These are phyloP conservation scores for Anthracocystis setariae DNA, from an alignment of 1,284 basidiomycete genomes.

Conservation along the genomic window DNA sequence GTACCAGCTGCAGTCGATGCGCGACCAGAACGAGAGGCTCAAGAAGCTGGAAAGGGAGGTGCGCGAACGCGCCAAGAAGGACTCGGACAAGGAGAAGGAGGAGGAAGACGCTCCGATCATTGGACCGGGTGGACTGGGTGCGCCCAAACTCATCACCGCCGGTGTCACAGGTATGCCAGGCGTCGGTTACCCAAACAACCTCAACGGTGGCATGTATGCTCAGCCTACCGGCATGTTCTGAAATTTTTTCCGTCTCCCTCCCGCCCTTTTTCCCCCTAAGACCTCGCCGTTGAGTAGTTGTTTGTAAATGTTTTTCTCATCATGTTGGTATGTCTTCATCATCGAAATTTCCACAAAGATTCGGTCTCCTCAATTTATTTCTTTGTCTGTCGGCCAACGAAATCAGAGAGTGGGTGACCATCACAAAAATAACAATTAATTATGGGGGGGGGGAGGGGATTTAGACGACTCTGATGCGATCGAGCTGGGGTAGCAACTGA, in stretches of 20 bases:
- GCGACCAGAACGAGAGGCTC: constrained; percentile 53
- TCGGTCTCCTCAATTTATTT: no score
- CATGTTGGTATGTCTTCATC: not conserved
- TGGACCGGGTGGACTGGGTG: constrained; percentile 45
- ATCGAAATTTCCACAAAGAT: no score
- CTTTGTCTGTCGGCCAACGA: no score
- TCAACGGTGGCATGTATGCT: constrained; percentile 50
- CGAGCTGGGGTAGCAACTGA: constrained; percentile 25
- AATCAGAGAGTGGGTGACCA: no score
- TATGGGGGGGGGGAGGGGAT: no score
- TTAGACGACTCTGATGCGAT: constrained; percentile 28
- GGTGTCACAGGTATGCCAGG: constrained; percentile 28
- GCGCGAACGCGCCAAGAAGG: constrained; percentile 76
- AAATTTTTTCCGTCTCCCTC: not conserved
- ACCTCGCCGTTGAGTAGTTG: no score
- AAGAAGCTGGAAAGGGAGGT: constrained; percentile 81
- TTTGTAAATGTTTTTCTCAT: not conserved
- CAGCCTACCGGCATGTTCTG: constrained; percentile 46
- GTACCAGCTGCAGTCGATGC: constrained; percentile 85
- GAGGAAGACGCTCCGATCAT: constrained; percentile 68
- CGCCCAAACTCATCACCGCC: constrained; percentile 52
- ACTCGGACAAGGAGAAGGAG: constrained; percentile 85
- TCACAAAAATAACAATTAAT: no score
- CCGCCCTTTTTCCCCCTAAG: no score
- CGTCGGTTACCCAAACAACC: constrained; percentile 31